Evolutionary conservation across 306 rosid species (phyloP), one percentile per base, ranked within the genome.

Genomic region (Ammopiptanthus mongolicus): DNA sequence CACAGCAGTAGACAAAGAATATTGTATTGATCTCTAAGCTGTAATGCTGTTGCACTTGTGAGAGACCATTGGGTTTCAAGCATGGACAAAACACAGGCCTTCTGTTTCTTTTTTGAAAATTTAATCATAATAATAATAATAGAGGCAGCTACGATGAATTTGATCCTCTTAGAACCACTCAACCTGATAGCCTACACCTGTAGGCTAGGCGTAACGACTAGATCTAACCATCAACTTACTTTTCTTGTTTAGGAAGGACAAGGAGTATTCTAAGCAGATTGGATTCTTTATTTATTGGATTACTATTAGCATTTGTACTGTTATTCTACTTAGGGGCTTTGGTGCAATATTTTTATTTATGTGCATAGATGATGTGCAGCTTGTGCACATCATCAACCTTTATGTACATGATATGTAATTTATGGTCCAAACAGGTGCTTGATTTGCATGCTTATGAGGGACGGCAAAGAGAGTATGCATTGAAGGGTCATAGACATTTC

Each of bases 401-500:
- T 66, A 18, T 65, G 36, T 50, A 55, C 65, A 8, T 74, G 62
- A 14, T 76, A 68, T 75, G 53, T 63, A 22, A 67, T 83, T 59
- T 69, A 67, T 71, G 51, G 42, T 76, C 71, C 50, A 72, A 74
- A 56, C 90, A 96, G 99, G 99, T 96, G 75, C 99, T 96, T 81
- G 97, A 96, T 72, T 81, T 85, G 80, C 88, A 81, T 56, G 76
- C 99, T 60, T 90, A 96, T 33, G 97, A 86, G 87, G 93, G 91
- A 71, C 92, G 99, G 1, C 99, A 90, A 78, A 90, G 91, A 75
- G 94, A 96, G 79, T 96, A 96, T 52, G 99, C 98, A 71, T 55
- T 89, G 84, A 92, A 92, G 83, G 92, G 92, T 51, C 99, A 96
- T 84, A 87, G 93, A 25, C 99, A 96, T 89, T 96, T 96, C 93